Conservation (phyloP, 805 yeast species). For the Cyberlindnera galapagoensis region DNA sequence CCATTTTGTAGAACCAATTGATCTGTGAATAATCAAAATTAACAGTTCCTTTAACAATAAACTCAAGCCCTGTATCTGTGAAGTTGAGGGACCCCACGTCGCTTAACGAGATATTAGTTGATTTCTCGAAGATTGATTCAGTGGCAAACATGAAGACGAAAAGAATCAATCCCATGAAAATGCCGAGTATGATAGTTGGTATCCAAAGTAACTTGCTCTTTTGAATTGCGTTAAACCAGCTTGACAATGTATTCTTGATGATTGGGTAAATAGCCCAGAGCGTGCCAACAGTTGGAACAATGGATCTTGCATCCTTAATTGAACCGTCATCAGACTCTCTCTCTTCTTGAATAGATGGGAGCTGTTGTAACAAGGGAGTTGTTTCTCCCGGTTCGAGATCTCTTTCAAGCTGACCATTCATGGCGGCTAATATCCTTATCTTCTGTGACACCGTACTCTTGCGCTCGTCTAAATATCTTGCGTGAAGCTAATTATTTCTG, state of each 20-base stretch:
- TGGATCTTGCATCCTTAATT: not conserved
- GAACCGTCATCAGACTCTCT: too few species aligned
- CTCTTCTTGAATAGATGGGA: not conserved
- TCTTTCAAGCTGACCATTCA: too few species aligned
- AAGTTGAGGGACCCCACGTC: constrained; percentile 6
- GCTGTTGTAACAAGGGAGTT: not conserved
- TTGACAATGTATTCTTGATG: not conserved
- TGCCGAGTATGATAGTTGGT: not conserved
- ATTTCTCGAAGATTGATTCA: constrained; percentile 5
- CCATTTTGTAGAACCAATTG: constrained; percentile 5
- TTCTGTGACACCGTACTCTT: too few species aligned
- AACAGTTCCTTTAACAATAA: constrained; percentile 7
- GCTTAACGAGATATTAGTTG: constrained; percentile 6
- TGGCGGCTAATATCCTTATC: too few species aligned
- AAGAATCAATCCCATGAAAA: not conserved
- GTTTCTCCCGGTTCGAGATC: constrained; percentile 1
- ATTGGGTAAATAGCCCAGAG: not conserved
- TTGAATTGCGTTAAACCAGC: constrained; percentile 1
- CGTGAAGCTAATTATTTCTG: too few species aligned
- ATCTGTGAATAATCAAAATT: constrained; percentile 15
- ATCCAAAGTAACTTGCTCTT: not conserved
- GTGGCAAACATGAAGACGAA: constrained; percentile 1
- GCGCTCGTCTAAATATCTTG: too few species aligned
- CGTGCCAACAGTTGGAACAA: constrained; percentile 3
- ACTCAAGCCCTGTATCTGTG: constrained; percentile 13